Evolutionary conservation across 768 basidiomycete species (phyloP).

Genomic region (Krasilnikovozyma curviuscula): DNA sequence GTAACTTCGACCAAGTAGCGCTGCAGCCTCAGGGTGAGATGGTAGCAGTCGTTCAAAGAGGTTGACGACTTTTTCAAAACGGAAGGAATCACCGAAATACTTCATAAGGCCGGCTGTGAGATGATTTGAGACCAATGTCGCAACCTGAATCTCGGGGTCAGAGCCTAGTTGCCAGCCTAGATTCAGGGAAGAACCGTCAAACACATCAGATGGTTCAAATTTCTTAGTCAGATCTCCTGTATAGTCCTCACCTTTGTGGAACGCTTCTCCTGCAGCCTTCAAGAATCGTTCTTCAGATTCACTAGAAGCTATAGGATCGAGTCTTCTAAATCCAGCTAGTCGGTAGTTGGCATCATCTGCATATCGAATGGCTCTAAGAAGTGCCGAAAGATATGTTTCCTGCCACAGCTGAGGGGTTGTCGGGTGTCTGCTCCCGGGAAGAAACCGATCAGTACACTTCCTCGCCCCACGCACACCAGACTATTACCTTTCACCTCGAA

Average conservation of each 20-base stretch:
- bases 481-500: conserved; percentile 84
- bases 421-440: conserved; percentile 42
- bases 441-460: too few relatives aligned
- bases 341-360: conserved; percentile 84
- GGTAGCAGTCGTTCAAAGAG: conserved; percentile 11
- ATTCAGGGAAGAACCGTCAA: too few relatives aligned
- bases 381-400: conserved; percentile 85
- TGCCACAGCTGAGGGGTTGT: conserved; percentile 87
- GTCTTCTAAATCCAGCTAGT: conserved; percentile 66
- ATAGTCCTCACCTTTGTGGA: conserved; percentile 65
- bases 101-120: conserved; percentile 86
- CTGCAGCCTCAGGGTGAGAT: conserved; percentile 61
- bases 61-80: conserved; percentile 23
- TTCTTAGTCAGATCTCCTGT: neutral
- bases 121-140: conserved; percentile 88
- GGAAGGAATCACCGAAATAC: conserved; percentile 82
- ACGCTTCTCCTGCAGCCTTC: conserved; percentile 70
- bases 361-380: conserved; percentile 79
- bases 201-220: neutral
- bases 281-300: conserved; percentile 83
- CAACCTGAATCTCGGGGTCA: conserved; percentile 96
- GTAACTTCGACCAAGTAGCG: conserved; percentile 69
- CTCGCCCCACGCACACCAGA: too few relatives aligned
- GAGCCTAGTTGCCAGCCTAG: conserved; percentile 96
- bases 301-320: conserved; percentile 76